A percentile compares a stretch with the other conserved stretches of the same genome.
Evolutionary conservation across 371 early-diverging fungal genomes (phyloP).

Genomic region (Actinomucor elegans): DNA sequence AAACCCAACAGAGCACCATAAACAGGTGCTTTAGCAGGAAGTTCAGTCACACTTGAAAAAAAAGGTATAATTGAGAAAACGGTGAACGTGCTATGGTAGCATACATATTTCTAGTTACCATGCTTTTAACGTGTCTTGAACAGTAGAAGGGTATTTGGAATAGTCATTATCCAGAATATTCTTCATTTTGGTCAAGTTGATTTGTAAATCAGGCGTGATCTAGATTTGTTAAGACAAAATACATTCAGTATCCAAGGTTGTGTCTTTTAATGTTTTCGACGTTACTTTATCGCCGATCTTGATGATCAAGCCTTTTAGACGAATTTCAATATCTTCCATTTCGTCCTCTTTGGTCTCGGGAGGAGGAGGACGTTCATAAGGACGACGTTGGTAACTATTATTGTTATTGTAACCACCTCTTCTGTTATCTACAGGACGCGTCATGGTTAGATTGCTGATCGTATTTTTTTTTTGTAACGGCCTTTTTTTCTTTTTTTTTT

Average conservation of each 20-base stretch:
- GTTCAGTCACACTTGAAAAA: constrained; percentile 61
- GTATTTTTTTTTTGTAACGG: too few relatives aligned
- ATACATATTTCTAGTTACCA: constrained; percentile 39
- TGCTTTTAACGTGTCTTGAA: constrained; percentile 62
- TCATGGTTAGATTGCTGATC: too few relatives aligned
- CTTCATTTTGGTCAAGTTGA: constrained; percentile 69
- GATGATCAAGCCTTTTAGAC: constrained; percentile 71
- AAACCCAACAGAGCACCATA: constrained; percentile 79
- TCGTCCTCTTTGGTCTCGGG: constrained; percentile 48
- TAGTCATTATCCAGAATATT: constrained; percentile 72
- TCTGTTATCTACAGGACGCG: constrained; percentile 15
- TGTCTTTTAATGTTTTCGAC: not conserved
- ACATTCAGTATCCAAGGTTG: not conserved
- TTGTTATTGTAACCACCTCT: constrained; percentile 7
- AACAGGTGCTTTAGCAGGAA: constrained; percentile 79
- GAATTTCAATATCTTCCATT: constrained; percentile 65
- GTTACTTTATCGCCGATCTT: constrained; percentile 77
- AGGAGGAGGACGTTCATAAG: constrained; percentile 29
- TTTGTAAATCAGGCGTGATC: constrained; percentile 58
- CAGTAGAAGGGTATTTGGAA: constrained; percentile 62
- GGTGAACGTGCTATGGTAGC: not conserved
- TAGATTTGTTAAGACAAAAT: constrained; percentile 12
- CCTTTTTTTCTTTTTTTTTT: too few relatives aligned
- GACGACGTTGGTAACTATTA: constrained; percentile 19
- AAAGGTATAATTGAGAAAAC: too few relatives aligned